These are phyloP conservation scores for Canna indica DNA, from an alignment of 176 grass and related monocot species.

Conservation along the genomic window DNA sequence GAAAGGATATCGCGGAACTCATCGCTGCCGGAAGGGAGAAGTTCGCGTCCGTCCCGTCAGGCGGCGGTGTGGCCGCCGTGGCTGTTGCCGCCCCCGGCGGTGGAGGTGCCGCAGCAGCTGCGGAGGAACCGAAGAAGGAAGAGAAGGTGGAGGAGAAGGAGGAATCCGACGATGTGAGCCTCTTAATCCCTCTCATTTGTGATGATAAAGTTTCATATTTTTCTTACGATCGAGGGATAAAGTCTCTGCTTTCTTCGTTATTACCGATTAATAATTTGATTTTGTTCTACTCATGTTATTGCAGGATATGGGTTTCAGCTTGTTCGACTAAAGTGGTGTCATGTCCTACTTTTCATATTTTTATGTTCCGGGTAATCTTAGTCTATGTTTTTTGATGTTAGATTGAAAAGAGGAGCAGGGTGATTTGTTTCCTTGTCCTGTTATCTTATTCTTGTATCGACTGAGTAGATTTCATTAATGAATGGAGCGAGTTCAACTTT, in stretches of 20 bases:
- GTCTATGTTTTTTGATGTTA: not conserved
- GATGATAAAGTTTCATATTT: too few species aligned
- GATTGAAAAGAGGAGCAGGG: too few species aligned
- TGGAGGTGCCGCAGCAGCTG: not conserved
- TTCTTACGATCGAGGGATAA: not conserved
- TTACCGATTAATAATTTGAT: not conserved
- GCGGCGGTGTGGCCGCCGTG: not conserved
- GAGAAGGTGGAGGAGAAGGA: constrained; percentile 15
- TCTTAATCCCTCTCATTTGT: not conserved
- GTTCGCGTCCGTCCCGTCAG: constrained; percentile 2
- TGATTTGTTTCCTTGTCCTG: too few species aligned
- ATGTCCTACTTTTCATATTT: not conserved
- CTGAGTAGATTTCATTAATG: too few species aligned
- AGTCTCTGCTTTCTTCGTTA: not conserved
- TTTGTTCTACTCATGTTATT: not conserved
- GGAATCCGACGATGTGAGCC: constrained; percentile 5
- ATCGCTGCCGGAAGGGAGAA: constrained; percentile 10
- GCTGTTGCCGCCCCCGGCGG: not conserved
- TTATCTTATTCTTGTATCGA: too few species aligned
- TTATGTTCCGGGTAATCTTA: not conserved
- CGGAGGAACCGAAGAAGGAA: not conserved
- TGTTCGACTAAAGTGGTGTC: not conserved
- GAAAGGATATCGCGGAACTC: not conserved
- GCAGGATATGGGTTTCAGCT: constrained; percentile 13
- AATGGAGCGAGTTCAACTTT: too few species aligned